Conservation (phyloP, 2,329 filamentous ascomycete genomes). For the Cladophialophora yegresii region DNA sequence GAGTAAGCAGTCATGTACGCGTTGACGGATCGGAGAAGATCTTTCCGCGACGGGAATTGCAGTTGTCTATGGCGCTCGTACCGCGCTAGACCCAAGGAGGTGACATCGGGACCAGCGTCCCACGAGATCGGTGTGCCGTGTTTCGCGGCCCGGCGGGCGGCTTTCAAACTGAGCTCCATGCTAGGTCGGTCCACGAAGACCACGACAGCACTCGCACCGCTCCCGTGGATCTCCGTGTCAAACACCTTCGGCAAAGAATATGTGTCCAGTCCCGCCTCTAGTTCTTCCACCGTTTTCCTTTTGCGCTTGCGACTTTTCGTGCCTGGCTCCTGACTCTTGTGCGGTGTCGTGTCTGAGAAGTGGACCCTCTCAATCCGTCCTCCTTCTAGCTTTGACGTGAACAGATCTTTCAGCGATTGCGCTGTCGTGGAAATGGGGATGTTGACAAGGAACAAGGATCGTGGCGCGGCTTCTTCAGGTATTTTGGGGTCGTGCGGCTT, state of each 20-base stretch:
- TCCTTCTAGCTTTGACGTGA: conserved; percentile 71
- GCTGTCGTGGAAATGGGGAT: conserved; percentile 82
- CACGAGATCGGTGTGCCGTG: conserved; percentile 68
- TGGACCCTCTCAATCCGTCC: conserved; percentile 75
- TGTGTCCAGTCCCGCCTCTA: conserved; percentile 59
- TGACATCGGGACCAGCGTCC: conserved; percentile 59
- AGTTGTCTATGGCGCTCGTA: conserved; percentile 69
- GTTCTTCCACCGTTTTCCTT: conserved; percentile 52
- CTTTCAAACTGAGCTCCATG: conserved; percentile 74
- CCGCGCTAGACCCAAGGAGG: conserved; percentile 54
- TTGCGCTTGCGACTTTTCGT: conserved; percentile 57
- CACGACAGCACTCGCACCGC: conserved; percentile 77
- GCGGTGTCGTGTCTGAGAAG: conserved; percentile 56
- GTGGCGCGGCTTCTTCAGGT: conserved; percentile 69
- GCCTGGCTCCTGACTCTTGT: conserved; percentile 23
- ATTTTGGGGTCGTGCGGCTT: conserved; percentile 79
- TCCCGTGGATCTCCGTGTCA: conserved; percentile 68
- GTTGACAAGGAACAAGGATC: conserved; percentile 89
- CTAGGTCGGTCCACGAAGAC: conserved; percentile 81
- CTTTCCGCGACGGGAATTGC: conserved; percentile 66
- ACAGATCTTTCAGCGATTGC: conserved; percentile 72
- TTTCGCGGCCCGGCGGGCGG: conserved; percentile 63
- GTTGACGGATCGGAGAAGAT: conserved; percentile 74
- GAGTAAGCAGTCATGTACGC: conserved; percentile 81
- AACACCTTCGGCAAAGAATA: conserved; percentile 70